Base-by-base conservation (phyloP, 495 filamentous ascomycete species). In the Melanomma pulvis-pyrius region DNA sequence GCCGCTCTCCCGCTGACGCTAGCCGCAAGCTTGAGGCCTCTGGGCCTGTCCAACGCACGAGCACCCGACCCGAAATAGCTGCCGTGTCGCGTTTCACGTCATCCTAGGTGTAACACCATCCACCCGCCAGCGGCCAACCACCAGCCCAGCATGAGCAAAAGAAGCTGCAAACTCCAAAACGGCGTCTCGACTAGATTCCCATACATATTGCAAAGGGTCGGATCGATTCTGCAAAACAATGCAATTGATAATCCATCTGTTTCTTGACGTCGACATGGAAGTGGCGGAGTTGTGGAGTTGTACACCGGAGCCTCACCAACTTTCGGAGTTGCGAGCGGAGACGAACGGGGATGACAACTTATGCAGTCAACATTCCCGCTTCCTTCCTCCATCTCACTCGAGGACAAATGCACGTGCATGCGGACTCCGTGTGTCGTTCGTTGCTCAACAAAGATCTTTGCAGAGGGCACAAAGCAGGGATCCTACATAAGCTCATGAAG, bases 11-110 rank as follows among this genome's bases (percentile, higher is more conserved):
- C 44, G 34, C 57, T 2, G 4, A 30, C 24, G 22, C 36, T 47
- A 60, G n/a, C 6, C 22, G 12, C 21, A 25, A 58, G 48, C 9
- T 15, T 6, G 39, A 44, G 3, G 13, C 15, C 57, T 49, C 17
- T 5, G n/a, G 3, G 13, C 15, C 57, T 49, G 26, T 5, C 24
- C 5, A 30, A 25, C 13, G 57, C 57, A 48, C 36, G n/a, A 21
- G 57, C 39, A 34, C 21, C 57, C 39, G 39, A 34, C 21, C 57
- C 39, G 39, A 44, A 49, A 60, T 49, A 47, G 39, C 57, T 60
- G 57, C 57, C 25, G 32, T n/a, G 39, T 60, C 21, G 15, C 49
- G 57, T 60, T 60, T 60, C 57, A 60, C 41, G 2, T 25, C 44
- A 26, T 49, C 32, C 54, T 13, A 5, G 15, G 6, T 44, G 39